Conservation (phyloP, 768 basidiomycete genomes). For the Hypsizygus marmoreus region DNA sequence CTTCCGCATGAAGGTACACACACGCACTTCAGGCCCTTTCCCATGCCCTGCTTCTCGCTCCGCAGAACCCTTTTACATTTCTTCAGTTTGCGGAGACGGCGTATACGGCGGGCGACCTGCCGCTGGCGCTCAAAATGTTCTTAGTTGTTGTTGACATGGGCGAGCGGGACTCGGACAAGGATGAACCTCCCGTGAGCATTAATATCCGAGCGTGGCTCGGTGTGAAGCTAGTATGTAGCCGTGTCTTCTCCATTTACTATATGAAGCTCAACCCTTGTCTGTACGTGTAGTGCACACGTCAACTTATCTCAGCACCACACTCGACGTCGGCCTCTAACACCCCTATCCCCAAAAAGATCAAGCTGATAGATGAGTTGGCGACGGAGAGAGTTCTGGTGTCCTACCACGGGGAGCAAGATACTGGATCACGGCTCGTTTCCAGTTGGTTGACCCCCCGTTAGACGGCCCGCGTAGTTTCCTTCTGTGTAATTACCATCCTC, state of each 20-base stretch:
- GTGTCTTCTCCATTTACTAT: not conserved
- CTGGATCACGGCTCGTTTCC: constrained; percentile 44
- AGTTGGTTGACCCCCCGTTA: constrained; percentile 15
- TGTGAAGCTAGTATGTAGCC: constrained; percentile 68
- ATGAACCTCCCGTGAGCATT: constrained; percentile 53
- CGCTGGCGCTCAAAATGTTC: constrained; percentile 78
- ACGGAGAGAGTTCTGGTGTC: constrained; percentile 68
- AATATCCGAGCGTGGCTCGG: constrained; percentile 81
- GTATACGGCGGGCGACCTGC: constrained; percentile 74
- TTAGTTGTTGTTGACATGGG: constrained; percentile 80
- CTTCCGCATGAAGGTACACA: constrained; percentile 55
- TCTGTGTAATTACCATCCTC: not conserved
- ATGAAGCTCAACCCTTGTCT: not conserved
- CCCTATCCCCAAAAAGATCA: constrained; percentile 53
- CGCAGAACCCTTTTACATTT: constrained; percentile 84
- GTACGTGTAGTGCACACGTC: constrained; percentile 55
- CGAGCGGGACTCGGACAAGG: constrained; percentile 48
- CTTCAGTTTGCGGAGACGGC: constrained; percentile 90
- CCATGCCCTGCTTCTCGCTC: constrained; percentile 79
- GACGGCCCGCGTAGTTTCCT: too few species aligned
- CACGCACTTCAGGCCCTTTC: constrained; percentile 73
- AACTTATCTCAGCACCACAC: constrained; percentile 45
- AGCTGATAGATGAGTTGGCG: constrained; percentile 67
- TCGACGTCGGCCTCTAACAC: constrained; percentile 60
- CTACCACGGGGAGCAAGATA: constrained; percentile 52